A percentile compares a stretch with the other conserved stretches of the same genome.
phyloP scores from a whole-genome alignment of 768 basidiomycete genomes.

The Trichaptum fuscoviolaceum region DNA sequence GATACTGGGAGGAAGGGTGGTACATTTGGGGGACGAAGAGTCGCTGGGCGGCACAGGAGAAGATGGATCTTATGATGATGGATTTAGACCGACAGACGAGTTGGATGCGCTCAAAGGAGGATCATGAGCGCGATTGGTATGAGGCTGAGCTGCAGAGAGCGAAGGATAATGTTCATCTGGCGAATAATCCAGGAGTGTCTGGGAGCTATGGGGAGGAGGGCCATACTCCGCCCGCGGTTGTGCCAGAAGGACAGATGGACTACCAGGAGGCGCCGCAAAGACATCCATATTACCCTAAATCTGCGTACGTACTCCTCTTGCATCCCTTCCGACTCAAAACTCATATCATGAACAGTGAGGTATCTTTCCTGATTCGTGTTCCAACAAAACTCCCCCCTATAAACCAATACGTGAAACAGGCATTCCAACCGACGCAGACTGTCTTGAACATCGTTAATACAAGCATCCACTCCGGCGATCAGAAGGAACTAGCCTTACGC shows the following conservation, averaged over 20 bases:
- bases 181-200: constrained; percentile 42
- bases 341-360: constrained; percentile 28
- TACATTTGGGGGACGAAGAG: constrained; percentile 66
- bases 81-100: constrained; percentile 48
- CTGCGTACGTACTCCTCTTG: constrained; percentile 12
- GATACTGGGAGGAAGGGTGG: constrained; percentile 71
- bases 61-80: constrained; percentile 52
- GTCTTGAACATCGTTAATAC: constrained; percentile 47
- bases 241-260: constrained; percentile 25
- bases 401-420: constrained; percentile 43
- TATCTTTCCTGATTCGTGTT: constrained; percentile 52
- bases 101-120: constrained; percentile 35
- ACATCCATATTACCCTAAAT: constrained; percentile 1
- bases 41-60: constrained; percentile 47
- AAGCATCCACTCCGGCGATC: constrained; percentile 53
- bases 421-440: constrained; percentile 53
- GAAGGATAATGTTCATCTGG: neutral
- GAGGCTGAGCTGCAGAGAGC: constrained; percentile 7
- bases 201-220: constrained; percentile 26
- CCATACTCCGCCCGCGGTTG: neutral
- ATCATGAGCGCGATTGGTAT: constrained; percentile 19
- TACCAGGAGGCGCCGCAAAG: constrained; percentile 6
- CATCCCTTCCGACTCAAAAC: neutral
- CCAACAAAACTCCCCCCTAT: constrained; percentile 54
- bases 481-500: constrained; percentile 49